Percentiles rank a stretch among this genome's conserved stretches.
Evolutionary conservation across 345 rosid genomes (phyloP).

Genomic region (Diplotaxis tenuifolia): DNA sequence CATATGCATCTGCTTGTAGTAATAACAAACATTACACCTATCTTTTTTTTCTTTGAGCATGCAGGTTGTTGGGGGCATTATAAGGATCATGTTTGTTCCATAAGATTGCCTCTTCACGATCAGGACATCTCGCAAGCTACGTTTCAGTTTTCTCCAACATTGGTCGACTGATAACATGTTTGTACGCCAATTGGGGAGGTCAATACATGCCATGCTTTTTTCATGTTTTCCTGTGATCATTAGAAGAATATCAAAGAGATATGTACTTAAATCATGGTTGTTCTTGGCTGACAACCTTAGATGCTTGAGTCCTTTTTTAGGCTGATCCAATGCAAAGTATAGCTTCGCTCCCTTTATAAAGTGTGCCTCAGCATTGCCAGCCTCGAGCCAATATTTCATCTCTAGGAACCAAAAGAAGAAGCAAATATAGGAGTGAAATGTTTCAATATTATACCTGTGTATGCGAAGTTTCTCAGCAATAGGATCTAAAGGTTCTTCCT

Average conservation of each 20-base stretch:
- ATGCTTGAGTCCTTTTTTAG: not conserved
- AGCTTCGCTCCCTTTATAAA: not conserved
- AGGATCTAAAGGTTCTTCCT: slow-evolving; percentile 55
- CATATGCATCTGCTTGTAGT: not conserved
- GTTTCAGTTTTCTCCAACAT: too few species aligned
- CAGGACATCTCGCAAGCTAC: not conserved
- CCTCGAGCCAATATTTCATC: too few species aligned
- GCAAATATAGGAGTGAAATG: too few species aligned
- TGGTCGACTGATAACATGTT: not conserved
- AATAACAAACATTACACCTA: not conserved
- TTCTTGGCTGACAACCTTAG: not conserved
- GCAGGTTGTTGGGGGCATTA: too few species aligned
- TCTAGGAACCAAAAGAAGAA: not conserved
- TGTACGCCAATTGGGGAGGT: not conserved
- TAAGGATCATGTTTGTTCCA: not conserved
- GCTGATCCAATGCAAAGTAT: not conserved
- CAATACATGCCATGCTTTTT: not conserved
- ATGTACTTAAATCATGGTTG: not conserved
- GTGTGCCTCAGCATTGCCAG: too few species aligned
- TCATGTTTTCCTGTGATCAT: not conserved
- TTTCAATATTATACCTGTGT: slow-evolving; percentile 53
- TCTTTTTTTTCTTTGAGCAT: not conserved
- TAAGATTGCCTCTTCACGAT: not conserved
- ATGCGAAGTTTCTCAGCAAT: slow-evolving; percentile 69
- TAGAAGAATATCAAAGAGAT: not conserved